Evolutionary conservation across 2,329 filamentous ascomycete species (phyloP).

Genomic region (Cladosporium colombiae): DNA sequence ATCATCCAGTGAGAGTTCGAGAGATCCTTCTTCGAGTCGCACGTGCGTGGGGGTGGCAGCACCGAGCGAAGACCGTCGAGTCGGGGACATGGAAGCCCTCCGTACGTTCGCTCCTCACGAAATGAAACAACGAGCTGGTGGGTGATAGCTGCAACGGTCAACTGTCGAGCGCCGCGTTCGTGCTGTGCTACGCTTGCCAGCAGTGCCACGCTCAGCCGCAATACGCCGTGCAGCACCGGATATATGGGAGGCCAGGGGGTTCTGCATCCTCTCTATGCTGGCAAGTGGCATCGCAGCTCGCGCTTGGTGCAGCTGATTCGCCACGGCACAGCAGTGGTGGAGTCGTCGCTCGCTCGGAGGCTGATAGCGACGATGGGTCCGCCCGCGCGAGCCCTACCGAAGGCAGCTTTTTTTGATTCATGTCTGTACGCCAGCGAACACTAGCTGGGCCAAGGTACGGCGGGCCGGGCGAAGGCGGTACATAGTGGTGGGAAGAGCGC

Average conservation of each 20-base stretch:
- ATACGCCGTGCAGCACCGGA: not conserved
- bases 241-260: not conserved
- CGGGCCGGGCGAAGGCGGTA: conserved; percentile 7
- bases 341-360: not conserved
- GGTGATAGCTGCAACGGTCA: not conserved
- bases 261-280: not conserved
- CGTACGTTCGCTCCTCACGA: not conserved
- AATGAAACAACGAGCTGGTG: not conserved
- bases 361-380: not conserved
- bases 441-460: conserved; percentile 8
- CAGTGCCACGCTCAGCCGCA: conserved; percentile 7
- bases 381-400: not conserved
- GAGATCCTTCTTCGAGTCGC: conserved; percentile 4
- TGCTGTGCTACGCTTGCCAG: not conserved
- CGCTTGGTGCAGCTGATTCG: conserved; percentile 1
- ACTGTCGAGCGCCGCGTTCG: not conserved
- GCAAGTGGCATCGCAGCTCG: not conserved
- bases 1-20: not conserved
- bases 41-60: conserved; percentile 7
- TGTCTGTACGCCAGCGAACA: conserved; percentile 1
- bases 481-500: conserved; percentile 11
- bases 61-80: not conserved
- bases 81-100: conserved; percentile 3
- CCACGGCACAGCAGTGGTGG: conserved; percentile 6
- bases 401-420: conserved; percentile 4